Base-by-base conservation (phyloP, 495 filamentous ascomycete genomes). In the Trichoderma virens region DNA sequence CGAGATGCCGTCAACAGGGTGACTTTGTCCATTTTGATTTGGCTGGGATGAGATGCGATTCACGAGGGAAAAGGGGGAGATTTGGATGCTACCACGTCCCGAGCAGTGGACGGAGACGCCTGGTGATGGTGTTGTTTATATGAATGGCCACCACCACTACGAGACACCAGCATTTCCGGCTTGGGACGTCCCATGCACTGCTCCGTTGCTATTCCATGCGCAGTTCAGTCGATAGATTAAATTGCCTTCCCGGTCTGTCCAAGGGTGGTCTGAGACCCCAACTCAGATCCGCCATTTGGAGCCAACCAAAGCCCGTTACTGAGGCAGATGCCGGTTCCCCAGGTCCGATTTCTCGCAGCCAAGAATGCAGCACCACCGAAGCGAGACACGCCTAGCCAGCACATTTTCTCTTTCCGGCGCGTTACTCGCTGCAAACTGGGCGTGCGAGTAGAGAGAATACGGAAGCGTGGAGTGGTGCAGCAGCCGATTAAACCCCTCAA, bases 1-100 rank as follows among this genome's bases (percentile, higher is more conserved):
- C 71, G 72, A 1, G 75, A 62, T 23, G 74, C 67, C 41, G 72
- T 66, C 61, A 78, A 68, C 54, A 78, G 64, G 39, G 68, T 66
- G 20, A 69, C 61, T 62, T 67, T 72, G 27, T 59, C 47, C 63
- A 64, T 64, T n/a, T n/a, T n/a, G n/a, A n/a, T n/a, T n/a, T 41
- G 47, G 34, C 16, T 5, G 18, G 14, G 14, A 41, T 41, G 38
- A 41, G 38, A 16, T 51, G n/a, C 45, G 20, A 51, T 38, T 39
- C 13, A 41, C 38, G 11, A 41, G 38, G 38, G 3, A 18, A 18
- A 18, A 41, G 9, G 2, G 2, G 11, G 38, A 3, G 38, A 41
- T 13, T 16, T 16, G 3, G 38, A 2, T 39, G 16, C 35, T 8
- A 39, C 18, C 13, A 41, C 5, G 8, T 16, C 38, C 11, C 38